Percentiles rank a stretch among this genome's conserved stretches.
These are phyloP conservation scores for Staphylotrichum tortipilum DNA, from an alignment of 495 filamentous ascomycete species.

Conservation along the genomic window DNA sequence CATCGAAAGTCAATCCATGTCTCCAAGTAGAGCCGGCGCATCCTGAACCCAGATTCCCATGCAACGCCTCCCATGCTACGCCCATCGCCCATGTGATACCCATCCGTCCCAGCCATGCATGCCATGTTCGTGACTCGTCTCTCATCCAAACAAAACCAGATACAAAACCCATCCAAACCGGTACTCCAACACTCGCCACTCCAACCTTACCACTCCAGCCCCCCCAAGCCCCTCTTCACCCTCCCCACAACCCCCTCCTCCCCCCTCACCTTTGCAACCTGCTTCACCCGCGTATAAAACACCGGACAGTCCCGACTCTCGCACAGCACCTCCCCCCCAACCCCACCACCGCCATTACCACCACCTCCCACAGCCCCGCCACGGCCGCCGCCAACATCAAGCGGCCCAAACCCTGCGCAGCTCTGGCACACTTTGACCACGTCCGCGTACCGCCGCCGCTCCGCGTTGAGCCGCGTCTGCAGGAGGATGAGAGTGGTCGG, in stretches of 20 bases:
- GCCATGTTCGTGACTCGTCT: not conserved
- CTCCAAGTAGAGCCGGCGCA: too few species aligned
- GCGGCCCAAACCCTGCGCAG: conserved; percentile 63
- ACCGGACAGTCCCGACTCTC: conserved; percentile 89
- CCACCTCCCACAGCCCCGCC: too few species aligned
- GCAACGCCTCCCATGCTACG: too few species aligned
- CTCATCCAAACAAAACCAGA: not conserved
- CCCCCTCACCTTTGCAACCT: conserved; percentile 51
- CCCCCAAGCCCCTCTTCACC: conserved; percentile 47
- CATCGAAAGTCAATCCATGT: too few species aligned
- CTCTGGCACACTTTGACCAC: conserved; percentile 72
- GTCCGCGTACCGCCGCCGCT: conserved; percentile 56
- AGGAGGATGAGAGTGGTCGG: conserved; percentile 54
- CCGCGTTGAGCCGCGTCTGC: conserved; percentile 47
- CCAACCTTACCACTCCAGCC: conserved; percentile 17
- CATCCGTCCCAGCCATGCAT: not conserved
- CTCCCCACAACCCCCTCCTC: conserved; percentile 49
- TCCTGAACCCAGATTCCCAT: too few species aligned
- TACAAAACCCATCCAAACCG: not conserved
- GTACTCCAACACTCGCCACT: conserved; percentile 5
- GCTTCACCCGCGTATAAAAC: conserved; percentile 77
- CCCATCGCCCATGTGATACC: too few species aligned
- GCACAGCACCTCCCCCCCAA: conserved; percentile 53
- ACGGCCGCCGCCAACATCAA: conserved; percentile 56
- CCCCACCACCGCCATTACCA: too few species aligned